Percentiles rank a stretch among this genome's conserved stretches.
Evolutionary conservation across 768 basidiomycete genomes (phyloP).

Genomic region (Trichaptum fuscoviolaceum): DNA sequence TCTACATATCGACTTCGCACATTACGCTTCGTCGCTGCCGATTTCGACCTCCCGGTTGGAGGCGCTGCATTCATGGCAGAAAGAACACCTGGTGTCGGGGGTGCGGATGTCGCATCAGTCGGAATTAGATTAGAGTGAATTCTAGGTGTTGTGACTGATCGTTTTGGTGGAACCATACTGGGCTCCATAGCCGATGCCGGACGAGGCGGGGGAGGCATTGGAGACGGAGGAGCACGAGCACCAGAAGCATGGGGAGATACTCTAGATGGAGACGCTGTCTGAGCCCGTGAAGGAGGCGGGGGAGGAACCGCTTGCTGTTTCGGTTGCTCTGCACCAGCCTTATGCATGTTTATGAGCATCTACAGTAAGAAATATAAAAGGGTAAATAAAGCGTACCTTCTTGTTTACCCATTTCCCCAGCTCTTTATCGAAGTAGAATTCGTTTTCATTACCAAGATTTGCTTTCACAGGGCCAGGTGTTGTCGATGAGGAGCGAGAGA

Average conservation of each 20-base stretch:
- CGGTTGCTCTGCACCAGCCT: constrained; percentile 54
- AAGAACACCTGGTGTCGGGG: constrained; percentile 39
- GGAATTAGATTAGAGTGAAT: constrained; percentile 65
- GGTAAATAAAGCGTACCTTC: constrained; percentile 48
- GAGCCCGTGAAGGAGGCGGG: constrained; percentile 79
- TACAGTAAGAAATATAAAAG: not conserved
- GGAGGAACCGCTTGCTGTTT: constrained; percentile 48
- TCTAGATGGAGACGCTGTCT: constrained; percentile 73
- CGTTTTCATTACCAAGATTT: constrained; percentile 85
- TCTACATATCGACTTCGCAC: constrained; percentile 85
- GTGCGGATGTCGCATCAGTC: constrained; percentile 31
- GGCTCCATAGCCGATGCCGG: constrained; percentile 64
- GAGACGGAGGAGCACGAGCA: not conserved
- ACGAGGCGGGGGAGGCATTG: constrained; percentile 39
- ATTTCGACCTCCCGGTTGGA: constrained; percentile 47
- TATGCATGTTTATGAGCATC: not conserved
- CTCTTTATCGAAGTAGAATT: constrained; percentile 94
- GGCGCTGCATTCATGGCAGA: constrained; percentile 41
- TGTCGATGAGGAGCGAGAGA: constrained; percentile 57
- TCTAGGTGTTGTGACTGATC: constrained; percentile 39
- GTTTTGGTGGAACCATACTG: too few relatives aligned
- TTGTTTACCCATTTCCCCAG: constrained; percentile 95
- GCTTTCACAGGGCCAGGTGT: constrained; percentile 75
- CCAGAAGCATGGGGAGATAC: constrained; percentile 28
- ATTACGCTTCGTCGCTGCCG: constrained; percentile 67